Base-by-base conservation (phyloP, 2,329 filamentous ascomycete genomes). In the Coniella vitis region DNA sequence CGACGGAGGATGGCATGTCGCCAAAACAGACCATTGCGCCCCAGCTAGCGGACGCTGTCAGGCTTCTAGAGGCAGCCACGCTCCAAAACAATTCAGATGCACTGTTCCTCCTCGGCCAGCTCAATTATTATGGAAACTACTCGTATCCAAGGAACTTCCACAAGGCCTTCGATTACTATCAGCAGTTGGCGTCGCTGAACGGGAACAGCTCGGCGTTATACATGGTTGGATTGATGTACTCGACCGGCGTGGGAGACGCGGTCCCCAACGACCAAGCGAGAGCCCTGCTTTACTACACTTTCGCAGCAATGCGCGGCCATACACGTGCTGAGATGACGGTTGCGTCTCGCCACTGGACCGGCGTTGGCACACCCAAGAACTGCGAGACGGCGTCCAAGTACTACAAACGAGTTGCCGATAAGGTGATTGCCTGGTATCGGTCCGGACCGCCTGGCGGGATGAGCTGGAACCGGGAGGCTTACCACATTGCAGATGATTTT, bases 121-220 rank as follows among this genome's bases (percentile, higher is more conserved):
- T 98, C 76, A 95, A 94, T 71, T 97, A 97, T 67, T 90, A 93
- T 60, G 93, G 93, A 63, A 96, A 97, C 67, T 95, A 85, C 67
- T 86, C 87, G 19, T 79, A 96, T 60, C 90, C 91, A 2, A 78
- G 84, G 55, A 83, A 96, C 63, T 89, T 95, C 57, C 73, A 78
- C 29, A 75, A 79, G 41, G 88, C 93, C 0, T 95, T 95, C 63
- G 74, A 78, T 56, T 79, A 88, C 69, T 98, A 97, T 66, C 74
- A 86, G 54, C 75, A 83, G 53, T 76, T 98, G 47, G 88, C 91
- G 3, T 75, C 76, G 16, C 65, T 84, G 51, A 79, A 86, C 56
- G 93, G 91, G 38, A 97, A 98, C 66, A 85, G 81, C 56, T 95
- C 91, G 12, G 93, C 93, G 1, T 89, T 97, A 65, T 86, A 95